Evolutionary conservation across 768 basidiomycete species (phyloP), one percentile per base, ranked within the genome.

Genomic region (Auriscalpium vulgare): DNA sequence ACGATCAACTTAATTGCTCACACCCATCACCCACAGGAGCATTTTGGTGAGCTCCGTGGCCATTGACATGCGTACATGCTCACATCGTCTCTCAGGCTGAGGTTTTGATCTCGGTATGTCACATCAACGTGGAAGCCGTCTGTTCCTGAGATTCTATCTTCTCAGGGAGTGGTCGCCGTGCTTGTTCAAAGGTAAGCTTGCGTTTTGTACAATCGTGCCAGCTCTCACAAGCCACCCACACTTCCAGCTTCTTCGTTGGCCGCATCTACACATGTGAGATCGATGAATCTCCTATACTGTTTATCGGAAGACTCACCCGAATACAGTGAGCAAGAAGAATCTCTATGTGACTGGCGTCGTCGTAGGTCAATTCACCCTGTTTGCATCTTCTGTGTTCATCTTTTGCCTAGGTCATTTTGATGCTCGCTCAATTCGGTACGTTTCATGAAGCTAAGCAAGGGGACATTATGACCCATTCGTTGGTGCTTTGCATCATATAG

Each of bases 141-240:
- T 14, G 23, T 35, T 16, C 43, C 54, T 40, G 29, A 53, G 53
- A 45, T 44, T 45, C 10, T 11, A 19, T 29, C 11, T 44, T 37
- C 45, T 9, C 46, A 81, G 80, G 79, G 77, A 4, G 72, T 81
- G 49, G 78, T 79, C 47, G 79, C 79, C 4, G 63, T 82, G 17
- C 65, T 83, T 14, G 81, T 82, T 6, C 80, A 82, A 74, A 71
- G 73, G 79, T 79, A 57, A 77, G 75, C 16, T 78, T 76, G 51
- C 60, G 78, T 57, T 68, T 74, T 38, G 57, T 76, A 61, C 69
- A 75, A 21, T 73, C 76, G 5, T 2, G 23, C 23, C 23, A 29
- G 23, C 10, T 77, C 74, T 74, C 70, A 71, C 66, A 43, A 43
- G 40, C n/a, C 13, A 7, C n/a, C n/a, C 40, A 17, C n/a, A 46